Base-by-base conservation (phyloP, 345 rosid species). In the Adansonia digitata region DNA sequence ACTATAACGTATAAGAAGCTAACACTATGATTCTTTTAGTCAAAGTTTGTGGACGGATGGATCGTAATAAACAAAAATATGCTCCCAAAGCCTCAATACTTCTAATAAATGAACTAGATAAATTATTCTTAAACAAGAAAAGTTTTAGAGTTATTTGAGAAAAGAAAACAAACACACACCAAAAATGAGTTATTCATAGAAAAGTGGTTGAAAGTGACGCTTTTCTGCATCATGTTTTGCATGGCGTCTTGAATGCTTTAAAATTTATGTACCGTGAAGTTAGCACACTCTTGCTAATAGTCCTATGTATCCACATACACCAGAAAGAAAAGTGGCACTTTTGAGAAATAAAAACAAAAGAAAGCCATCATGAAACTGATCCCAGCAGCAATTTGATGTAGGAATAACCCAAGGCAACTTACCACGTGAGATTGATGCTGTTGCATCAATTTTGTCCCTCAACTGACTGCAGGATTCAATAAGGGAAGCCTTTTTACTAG, bases 401-500 rank as follows among this genome's bases (percentile, higher is more conserved):
- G 81, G 26, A 64, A 55, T n/a, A 69, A 74, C 39, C 3, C 5
- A 5, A 31, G 27, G 56, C 5, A 27, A 40, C 80, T 84, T 80
- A 91, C 98, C 98, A 72, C 49, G 75, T 11, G 98, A 91, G 74
- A 95, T 89, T 75, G 92, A 88, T 77, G 98, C 84, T 27, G 86
- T 78, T 62, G 81, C 74, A 48, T 97, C 92, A 52, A 95, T 73
- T 84, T 88, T 95, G 52, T 91, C 90, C 78, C 88, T 88, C 82
- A 95, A 78, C 71, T 85, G 92, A 76, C 85, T 75, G 78, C 77
- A 81, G 72, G 84, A 81, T 81, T 89, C 88, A 55, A 92, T 87
- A 26, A 91, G 76, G 67, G 92, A 84, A 66, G 93, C 92, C 92
- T 94, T 92, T 82, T 89, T 92, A 65, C 92, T 76, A 62, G 98